Conservation (phyloP, 1,139 yeast species). For the Yamadazyma dushanensis region DNA sequence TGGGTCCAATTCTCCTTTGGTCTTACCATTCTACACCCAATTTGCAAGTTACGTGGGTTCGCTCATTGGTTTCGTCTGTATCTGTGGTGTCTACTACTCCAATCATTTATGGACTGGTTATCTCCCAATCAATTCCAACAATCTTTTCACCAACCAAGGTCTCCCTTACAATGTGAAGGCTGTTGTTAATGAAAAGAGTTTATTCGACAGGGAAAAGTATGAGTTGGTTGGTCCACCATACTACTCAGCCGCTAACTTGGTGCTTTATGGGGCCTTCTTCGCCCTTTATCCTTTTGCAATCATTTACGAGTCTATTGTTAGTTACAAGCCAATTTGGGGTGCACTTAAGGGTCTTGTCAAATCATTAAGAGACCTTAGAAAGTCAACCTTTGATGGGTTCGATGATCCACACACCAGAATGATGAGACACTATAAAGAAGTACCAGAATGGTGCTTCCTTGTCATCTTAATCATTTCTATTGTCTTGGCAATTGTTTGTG, state of each 20-base stretch:
- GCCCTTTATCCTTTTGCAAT: constrained; percentile 43
- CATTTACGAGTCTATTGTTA: constrained; percentile 35
- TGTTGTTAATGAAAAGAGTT: constrained; percentile 27
- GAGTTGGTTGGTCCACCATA: constrained; percentile 53
- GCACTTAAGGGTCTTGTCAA: constrained; percentile 17
- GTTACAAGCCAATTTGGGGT: constrained; percentile 39
- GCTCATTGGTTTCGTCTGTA: constrained; percentile 29
- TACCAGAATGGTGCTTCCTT: constrained; percentile 61
- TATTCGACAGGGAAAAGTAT: constrained; percentile 36
- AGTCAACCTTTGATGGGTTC: constrained; percentile 49
- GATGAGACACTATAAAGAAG: constrained; percentile 57
- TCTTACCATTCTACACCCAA: constrained; percentile 38
- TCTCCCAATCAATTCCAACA: constrained; percentile 37
- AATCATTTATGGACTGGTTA: constrained; percentile 38
- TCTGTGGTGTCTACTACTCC: constrained; percentile 32
- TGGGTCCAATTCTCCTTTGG: constrained; percentile 35
- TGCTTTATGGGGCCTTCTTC: constrained; percentile 40
- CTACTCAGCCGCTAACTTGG: constrained; percentile 54
- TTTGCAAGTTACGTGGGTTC: constrained; percentile 34
- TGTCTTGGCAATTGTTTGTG: constrained; percentile 46
- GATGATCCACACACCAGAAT: constrained; percentile 56
- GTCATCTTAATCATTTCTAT: constrained; percentile 45
- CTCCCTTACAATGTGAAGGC: constrained; percentile 29
- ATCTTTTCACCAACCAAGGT: constrained; percentile 34
- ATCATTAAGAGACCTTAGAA: constrained; percentile 32